Base-by-base conservation (phyloP, 441 rosid species). In the Pelargonium citronellum region DNA sequence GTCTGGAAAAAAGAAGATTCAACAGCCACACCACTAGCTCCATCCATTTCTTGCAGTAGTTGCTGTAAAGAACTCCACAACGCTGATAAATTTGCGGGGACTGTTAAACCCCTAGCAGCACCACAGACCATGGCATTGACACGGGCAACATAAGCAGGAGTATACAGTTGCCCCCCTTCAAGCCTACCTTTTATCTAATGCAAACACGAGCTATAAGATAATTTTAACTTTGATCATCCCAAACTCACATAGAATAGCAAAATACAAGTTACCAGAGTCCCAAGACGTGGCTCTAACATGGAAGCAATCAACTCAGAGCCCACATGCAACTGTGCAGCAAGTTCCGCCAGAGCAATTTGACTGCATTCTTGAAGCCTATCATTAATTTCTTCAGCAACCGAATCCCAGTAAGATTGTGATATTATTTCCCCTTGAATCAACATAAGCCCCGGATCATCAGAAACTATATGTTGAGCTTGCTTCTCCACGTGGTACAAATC, bases 331-430 rank as follows among this genome's bases (percentile, higher is more conserved):
- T 89, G 96, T 12, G 90, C 87, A 37, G 98, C 98, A 58, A 94
- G 70, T 53, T 94, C 97, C 0, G 98, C 91, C 60, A 94, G 74
- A 64, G 97, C 81, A 74, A 91, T 87, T 78, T 91, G 98, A 75
- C 96, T 90, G 73, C 97, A 89, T 73, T 91, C 97, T 78, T 90
- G 96, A 67, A 91, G 95, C 80, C 97, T 86, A 83, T 91, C 98
- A 15, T 91, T 91, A 65, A 90, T 87, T 75, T 94, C 97, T 83
- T 94, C 97, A 0, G 95, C 95, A 3, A 86, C 83, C 4, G 82
- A 77, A 71, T 91, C 98, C 98, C 97, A 94, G 71, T 94, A 94
- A 13, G 60, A 78, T 68, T 91, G 87, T 15, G 97, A 94, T 75
- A 91, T 87, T 37, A 91, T 86, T 76, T 91, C 98, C 73, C 95